Evolutionary conservation across 1,284 basidiomycete species (phyloP).

Genomic region (Cystobasidium pallidum): DNA sequence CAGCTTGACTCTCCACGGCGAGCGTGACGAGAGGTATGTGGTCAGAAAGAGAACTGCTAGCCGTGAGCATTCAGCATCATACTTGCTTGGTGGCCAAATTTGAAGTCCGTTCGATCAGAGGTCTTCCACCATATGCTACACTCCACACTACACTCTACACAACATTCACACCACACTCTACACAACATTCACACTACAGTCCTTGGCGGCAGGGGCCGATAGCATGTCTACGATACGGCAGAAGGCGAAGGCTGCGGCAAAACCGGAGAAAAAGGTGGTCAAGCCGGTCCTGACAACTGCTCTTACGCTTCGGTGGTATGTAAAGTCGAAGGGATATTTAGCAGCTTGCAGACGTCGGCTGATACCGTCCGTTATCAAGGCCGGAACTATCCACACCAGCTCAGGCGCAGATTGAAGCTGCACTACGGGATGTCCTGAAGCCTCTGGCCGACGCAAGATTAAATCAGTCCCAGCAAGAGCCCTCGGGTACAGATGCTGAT

Average conservation of each 20-base stretch:
- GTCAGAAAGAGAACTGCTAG: not conserved
- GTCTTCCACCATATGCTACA: not conserved
- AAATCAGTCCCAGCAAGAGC: not conserved
- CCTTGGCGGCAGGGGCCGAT: not conserved
- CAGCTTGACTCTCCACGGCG: not conserved
- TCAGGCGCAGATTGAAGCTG: conserved; percentile 29
- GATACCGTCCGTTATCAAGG: conserved; percentile 12
- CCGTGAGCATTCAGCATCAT: not conserved
- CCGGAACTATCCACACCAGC: conserved; percentile 25
- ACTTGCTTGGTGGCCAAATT: conserved; percentile 16
- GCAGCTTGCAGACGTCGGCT: not conserved
- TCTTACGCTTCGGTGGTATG: conserved; percentile 27
- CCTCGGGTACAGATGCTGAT: not conserved
- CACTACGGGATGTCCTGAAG: conserved; percentile 26
- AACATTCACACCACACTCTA: too few species aligned
- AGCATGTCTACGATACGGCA: conserved; percentile 22
- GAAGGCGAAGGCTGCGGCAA: conserved; percentile 6
- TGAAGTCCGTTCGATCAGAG: not conserved
- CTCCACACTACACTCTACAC: too few species aligned
- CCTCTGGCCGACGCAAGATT: conserved; percentile 24
- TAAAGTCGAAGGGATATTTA: too few species aligned
- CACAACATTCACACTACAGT: not conserved
- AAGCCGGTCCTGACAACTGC: conserved; percentile 41
- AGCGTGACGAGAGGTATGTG: not conserved
- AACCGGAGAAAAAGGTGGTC: conserved; percentile 27